phyloP scores from a whole-genome alignment of 1,139 yeast species.

The Diutina siamensis region DNA sequence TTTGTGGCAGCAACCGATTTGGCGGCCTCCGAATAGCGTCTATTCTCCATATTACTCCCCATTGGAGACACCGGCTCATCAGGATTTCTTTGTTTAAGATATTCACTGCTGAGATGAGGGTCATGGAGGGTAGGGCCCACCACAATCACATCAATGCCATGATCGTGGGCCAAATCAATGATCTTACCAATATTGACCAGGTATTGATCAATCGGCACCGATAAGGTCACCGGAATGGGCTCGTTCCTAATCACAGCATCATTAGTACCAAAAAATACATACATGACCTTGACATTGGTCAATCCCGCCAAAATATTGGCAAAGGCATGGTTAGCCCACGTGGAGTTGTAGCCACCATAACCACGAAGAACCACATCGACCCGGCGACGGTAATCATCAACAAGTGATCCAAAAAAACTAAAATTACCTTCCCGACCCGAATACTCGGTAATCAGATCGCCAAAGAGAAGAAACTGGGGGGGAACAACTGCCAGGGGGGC shows the following conservation, averaged over 20 bases:
- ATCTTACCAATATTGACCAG: constrained; percentile 32
- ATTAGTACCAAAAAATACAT: constrained; percentile 68
- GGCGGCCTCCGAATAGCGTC: constrained; percentile 40
- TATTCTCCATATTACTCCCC: constrained; percentile 13
- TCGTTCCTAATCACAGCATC: constrained; percentile 34
- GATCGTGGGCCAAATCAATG: constrained; percentile 22
- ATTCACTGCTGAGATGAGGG: constrained; percentile 8
- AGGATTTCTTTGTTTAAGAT: constrained; percentile 12
- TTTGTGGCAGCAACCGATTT: constrained; percentile 30
- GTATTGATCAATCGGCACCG: constrained; percentile 40
- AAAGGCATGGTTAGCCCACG: constrained; percentile 35
- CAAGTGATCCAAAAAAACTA: constrained; percentile 41
- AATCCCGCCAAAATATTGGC: constrained; percentile 30
- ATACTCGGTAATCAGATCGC: constrained; percentile 59
- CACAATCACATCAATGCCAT: constrained; percentile 38
- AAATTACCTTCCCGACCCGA: constrained; percentile 27
- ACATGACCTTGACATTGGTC: constrained; percentile 25
- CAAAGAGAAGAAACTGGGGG: constrained; percentile 47
- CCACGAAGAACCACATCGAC: constrained; percentile 52
- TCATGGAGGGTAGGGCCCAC: constrained; percentile 60
- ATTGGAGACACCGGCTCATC: constrained; percentile 12
- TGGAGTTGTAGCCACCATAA: constrained; percentile 48
- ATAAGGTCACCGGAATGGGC: constrained; percentile 32
- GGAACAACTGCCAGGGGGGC: too few species aligned
- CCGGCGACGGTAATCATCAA: constrained; percentile 35